These are phyloP conservation scores for Claviceps spartinae DNA, from an alignment of 2,329 filamentous ascomycete species.

Conservation along the genomic window DNA sequence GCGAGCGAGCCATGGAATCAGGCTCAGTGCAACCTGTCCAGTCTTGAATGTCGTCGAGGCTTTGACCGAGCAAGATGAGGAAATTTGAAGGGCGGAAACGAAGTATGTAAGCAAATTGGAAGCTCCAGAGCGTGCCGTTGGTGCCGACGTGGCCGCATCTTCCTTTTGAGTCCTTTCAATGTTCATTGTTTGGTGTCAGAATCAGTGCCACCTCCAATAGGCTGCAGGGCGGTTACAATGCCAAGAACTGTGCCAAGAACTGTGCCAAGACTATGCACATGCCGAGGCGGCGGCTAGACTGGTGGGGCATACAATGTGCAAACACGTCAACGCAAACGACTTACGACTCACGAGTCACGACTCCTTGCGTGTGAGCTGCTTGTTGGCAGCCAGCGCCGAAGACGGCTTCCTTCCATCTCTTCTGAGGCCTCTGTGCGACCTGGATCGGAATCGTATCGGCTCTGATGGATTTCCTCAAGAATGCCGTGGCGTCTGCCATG, in stretches of 20 bases:
- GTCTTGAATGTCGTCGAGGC: not conserved
- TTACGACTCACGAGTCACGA: too few relatives aligned
- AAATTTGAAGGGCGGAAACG: not conserved
- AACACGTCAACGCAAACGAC: too few relatives aligned
- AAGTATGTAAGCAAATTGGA: not conserved
- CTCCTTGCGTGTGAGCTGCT: not conserved
- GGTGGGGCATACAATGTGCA: too few relatives aligned
- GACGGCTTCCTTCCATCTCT: not conserved
- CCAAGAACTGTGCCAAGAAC: too few relatives aligned
- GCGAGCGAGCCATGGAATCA: not conserved
- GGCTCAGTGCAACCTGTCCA: not conserved
- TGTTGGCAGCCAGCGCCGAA: not conserved
- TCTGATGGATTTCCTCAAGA: conserved; percentile 93
- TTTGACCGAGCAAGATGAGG: not conserved
- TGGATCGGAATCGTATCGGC: not conserved
- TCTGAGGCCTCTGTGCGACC: not conserved
- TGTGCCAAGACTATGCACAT: too few relatives aligned
- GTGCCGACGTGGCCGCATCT: too few relatives aligned
- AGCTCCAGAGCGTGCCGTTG: not conserved
- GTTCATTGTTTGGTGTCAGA: too few relatives aligned
- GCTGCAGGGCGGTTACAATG: too few relatives aligned
- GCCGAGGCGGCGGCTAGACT: too few relatives aligned
- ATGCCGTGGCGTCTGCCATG: conserved; percentile 90
- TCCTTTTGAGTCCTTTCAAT: too few relatives aligned
- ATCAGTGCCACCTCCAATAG: too few relatives aligned